Evolutionary conservation across 805 yeast species (phyloP).

Genomic region (Ogataea siamensis): DNA sequence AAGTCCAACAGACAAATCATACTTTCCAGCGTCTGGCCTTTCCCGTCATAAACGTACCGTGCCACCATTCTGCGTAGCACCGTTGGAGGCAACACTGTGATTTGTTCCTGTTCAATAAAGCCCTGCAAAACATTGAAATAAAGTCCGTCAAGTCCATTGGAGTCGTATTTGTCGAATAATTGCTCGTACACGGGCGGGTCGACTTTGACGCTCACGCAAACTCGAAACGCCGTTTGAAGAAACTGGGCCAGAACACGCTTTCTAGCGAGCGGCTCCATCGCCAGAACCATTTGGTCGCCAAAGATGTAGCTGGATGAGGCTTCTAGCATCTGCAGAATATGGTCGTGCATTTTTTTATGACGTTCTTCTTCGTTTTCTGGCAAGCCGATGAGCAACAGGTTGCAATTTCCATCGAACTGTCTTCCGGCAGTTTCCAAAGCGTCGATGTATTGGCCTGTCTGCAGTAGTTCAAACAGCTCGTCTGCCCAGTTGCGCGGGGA

Average conservation of each 20-base stretch:
- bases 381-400: conserved; percentile 53
- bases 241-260: conserved; percentile 31
- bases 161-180: conserved; percentile 43
- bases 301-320: conserved; percentile 49
- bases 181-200: conserved; percentile 41
- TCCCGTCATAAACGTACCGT: conserved; percentile 39
- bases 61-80: conserved; percentile 62
- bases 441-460: conserved; percentile 45
- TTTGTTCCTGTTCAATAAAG: conserved; percentile 45
- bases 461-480: conserved; percentile 46
- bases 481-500: conserved; percentile 71
- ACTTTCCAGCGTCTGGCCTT: conserved; percentile 57
- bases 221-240: conserved; percentile 39
- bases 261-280: conserved; percentile 5
- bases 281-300: conserved; percentile 19
- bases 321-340: conserved; percentile 55
- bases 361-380: conserved; percentile 47
- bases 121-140: conserved; percentile 56
- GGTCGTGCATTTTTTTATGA: conserved; percentile 47
- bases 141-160: conserved; percentile 31
- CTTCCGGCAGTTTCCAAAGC: conserved; percentile 57
- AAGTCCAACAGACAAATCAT: conserved; percentile 69
- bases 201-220: conserved; percentile 38
- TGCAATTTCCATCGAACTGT: conserved; percentile 51
- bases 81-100: conserved; percentile 56